phyloP scores from a whole-genome alignment of 2,329 filamentous ascomycete genomes.

The Beauveria rudraprayagi region DNA sequence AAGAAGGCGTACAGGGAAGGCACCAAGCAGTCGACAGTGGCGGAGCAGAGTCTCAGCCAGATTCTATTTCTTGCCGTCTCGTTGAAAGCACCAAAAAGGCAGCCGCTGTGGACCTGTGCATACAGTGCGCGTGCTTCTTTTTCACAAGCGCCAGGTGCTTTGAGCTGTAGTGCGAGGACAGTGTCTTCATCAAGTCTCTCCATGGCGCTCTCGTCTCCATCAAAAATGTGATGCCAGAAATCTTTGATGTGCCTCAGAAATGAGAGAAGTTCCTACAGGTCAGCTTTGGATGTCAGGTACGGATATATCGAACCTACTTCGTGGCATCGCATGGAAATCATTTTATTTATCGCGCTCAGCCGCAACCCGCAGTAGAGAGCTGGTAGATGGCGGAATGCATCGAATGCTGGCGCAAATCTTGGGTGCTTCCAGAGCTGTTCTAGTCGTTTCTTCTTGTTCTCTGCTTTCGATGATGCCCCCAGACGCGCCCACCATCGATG shows the following conservation, averaged over 20 bases:
- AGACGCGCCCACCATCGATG: slow-evolving; percentile 19
- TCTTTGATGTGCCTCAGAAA: slow-evolving; percentile 24
- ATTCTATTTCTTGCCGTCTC: slow-evolving; percentile 21
- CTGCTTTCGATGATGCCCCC: slow-evolving; percentile 14
- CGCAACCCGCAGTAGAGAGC: slow-evolving; percentile 24
- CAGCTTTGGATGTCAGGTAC: slow-evolving; percentile 9
- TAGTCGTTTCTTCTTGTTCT: slow-evolving; percentile 17
- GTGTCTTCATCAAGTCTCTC: slow-evolving; percentile 22
- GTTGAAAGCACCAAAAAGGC: slow-evolving; percentile 26
- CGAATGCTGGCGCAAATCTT: slow-evolving; percentile 22
- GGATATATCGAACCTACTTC: slow-evolving; percentile 21
- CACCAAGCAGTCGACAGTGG: slow-evolving; percentile 20
- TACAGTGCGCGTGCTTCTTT: slow-evolving; percentile 20
- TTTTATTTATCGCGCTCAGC: slow-evolving; percentile 18
- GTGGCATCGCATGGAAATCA: slow-evolving; percentile 14
- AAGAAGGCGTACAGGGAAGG: slow-evolving; percentile 30
- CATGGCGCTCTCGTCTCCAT: slow-evolving; percentile 19
- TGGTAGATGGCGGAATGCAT: slow-evolving; percentile 23
- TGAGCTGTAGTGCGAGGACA: slow-evolving; percentile 25
- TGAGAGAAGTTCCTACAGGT: slow-evolving; percentile 22
- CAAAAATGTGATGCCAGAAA: slow-evolving; percentile 25
- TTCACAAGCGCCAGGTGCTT: slow-evolving; percentile 20
- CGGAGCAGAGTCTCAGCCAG: slow-evolving; percentile 19
- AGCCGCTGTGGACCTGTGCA: slow-evolving; percentile 20
- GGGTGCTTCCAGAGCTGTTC: slow-evolving; percentile 12